A percentile compares a stretch with the other conserved stretches of the same genome.
phyloP scores from a whole-genome alignment of 305 asterid genomes.

The Salvia sclarea region DNA sequence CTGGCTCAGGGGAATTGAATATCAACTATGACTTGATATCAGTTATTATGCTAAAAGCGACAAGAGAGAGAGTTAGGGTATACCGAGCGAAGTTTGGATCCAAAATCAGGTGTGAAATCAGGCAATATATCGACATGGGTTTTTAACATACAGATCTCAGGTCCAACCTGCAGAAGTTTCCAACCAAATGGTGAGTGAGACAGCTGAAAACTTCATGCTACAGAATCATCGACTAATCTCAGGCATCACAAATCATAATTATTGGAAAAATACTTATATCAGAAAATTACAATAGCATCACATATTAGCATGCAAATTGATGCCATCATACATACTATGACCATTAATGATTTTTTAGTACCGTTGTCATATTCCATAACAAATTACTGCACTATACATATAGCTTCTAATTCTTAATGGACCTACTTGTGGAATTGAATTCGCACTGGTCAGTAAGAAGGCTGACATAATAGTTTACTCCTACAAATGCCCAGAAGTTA shows the following conservation, averaged over 20 bases:
- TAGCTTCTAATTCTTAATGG: constrained; percentile 9
- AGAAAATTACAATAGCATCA: neutral
- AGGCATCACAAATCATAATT: constrained; percentile 11
- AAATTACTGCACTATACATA: neutral
- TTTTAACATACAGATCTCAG: constrained; percentile 93
- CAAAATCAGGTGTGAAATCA: constrained; percentile 91
- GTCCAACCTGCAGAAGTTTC: constrained; percentile 76
- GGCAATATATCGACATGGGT: constrained; percentile 96
- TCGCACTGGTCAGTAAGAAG: neutral
- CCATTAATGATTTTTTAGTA: constrained; percentile 11
- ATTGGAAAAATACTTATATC: neutral
- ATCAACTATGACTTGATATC: neutral
- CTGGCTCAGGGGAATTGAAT: constrained; percentile 8
- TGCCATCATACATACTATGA: neutral
- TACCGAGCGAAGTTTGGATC: constrained; percentile 88
- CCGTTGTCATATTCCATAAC: neutral
- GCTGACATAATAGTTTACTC: neutral
- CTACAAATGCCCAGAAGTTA: neutral
- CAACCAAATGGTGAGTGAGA: constrained; percentile 26
- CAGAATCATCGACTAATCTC: constrained; percentile 5
- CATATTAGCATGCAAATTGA: neutral
- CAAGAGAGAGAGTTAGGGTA: constrained; percentile 32
- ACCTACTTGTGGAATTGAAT: neutral
- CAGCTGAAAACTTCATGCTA: constrained; percentile 10
- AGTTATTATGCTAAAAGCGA: constrained; percentile 14